Evolutionary conservation across 768 basidiomycete genomes (phyloP).

Genomic region (Phylloporus sp.): DNA sequence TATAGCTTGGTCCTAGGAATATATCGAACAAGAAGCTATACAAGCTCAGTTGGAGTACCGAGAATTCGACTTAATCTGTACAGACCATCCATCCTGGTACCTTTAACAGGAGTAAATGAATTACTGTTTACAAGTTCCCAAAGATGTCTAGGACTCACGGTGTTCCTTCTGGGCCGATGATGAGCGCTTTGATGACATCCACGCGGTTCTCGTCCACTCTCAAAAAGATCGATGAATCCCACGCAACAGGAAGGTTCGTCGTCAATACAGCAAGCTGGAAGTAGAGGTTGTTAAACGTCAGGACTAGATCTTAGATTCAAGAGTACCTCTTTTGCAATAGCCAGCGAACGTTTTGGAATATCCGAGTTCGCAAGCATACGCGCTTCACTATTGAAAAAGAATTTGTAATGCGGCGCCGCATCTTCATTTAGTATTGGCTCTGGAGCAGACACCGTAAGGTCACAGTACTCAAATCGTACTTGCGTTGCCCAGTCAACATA

Average conservation of each 20-base stretch:
- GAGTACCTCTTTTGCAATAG: constrained; percentile 90
- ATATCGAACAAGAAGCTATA: constrained; percentile 80
- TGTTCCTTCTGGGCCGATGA: constrained; percentile 90
- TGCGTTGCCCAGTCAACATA: constrained; percentile 84
- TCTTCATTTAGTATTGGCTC: constrained; percentile 41
- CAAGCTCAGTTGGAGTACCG: constrained; percentile 6
- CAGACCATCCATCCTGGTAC: constrained; percentile 89
- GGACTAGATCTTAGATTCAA: not conserved
- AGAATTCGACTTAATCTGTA: constrained; percentile 3
- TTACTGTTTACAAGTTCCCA: not conserved
- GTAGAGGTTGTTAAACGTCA: constrained; percentile 8
- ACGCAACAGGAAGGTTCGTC: constrained; percentile 90
- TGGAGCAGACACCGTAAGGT: constrained; percentile 54
- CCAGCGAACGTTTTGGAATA: constrained; percentile 87
- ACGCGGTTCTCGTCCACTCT: constrained; percentile 90
- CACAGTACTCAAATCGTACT: constrained; percentile 88
- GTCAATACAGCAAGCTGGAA: constrained; percentile 87
- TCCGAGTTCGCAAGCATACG: constrained; percentile 80
- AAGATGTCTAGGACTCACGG: constrained; percentile 51
- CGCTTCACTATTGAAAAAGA: constrained; percentile 78
- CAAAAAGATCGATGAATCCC: constrained; percentile 92
- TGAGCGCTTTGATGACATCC: constrained; percentile 88
- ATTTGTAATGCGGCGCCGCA: constrained; percentile 70
- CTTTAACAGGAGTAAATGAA: constrained; percentile 38
- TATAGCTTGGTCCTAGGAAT: constrained; percentile 87